These are phyloP conservation scores for Hansenula lynferdii DNA, from an alignment of 1,139 yeast species.

Conservation along the genomic window DNA sequence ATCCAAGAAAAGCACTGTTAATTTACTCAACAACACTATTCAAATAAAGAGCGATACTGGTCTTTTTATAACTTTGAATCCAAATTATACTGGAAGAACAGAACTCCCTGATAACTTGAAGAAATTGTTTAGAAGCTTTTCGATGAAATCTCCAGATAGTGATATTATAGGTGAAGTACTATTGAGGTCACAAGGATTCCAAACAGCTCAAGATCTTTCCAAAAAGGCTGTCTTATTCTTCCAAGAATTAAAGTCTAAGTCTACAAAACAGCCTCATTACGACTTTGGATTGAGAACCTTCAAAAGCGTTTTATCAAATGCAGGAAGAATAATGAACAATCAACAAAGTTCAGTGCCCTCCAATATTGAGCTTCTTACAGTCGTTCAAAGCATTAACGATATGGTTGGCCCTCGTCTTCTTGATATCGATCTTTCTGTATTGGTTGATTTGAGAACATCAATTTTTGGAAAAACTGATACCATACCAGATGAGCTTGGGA, in stretches of 20 bases:
- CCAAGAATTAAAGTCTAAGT: constrained; percentile 29
- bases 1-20: constrained; percentile 27
- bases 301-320: constrained; percentile 56
- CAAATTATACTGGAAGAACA: constrained; percentile 81
- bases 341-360: too few species aligned
- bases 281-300: constrained; percentile 88
- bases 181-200: constrained; percentile 69
- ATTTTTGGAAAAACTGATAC: constrained; percentile 25
- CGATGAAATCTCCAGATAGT: constrained; percentile 73
- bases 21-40: constrained; percentile 43
- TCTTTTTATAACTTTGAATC: constrained; percentile 88
- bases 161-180: constrained; percentile 67
- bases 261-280: constrained; percentile 66
- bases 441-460: constrained; percentile 28
- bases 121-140: constrained; percentile 69
- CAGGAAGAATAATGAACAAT: constrained; percentile 60
- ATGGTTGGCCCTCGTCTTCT: constrained; percentile 65
- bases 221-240: constrained; percentile 53
- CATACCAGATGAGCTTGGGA: constrained; percentile 15
- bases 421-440: constrained; percentile 40
- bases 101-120: constrained; percentile 83
- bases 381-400: constrained; percentile 53
- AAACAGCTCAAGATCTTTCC: constrained; percentile 43
- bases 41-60: constrained; percentile 54
- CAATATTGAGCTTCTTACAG: too few species aligned